Base-by-base conservation (phyloP, 768 basidiomycete genomes). In the Thelephora ganbajun region DNA sequence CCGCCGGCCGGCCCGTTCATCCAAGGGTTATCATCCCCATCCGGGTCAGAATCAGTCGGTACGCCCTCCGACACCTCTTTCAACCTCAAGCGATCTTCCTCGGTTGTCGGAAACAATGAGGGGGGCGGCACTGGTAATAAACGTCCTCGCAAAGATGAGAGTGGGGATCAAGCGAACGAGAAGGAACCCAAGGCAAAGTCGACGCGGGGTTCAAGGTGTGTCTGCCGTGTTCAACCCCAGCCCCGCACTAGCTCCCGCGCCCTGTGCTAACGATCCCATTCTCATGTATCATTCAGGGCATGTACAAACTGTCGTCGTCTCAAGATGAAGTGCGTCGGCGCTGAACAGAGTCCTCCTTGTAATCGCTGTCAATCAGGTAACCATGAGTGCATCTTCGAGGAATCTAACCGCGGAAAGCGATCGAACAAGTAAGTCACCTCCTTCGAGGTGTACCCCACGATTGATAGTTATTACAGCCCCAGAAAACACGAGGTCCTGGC, bases 371-470 rank as follows among this genome's bases (percentile, higher is more conserved):
- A 67, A 42, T 58, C 78, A 0, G 82, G 85, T 16, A 77, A 77
- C 54, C 85, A 93, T 57, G 89, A 94, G 55, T 99, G 96, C 59
- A 77, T 96, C 39, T 98, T 99, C 53, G 92, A 98, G 66, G 94
- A 97, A 61, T 90, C 86, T 1, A 93, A 97, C 61, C 76, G 96
- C 43, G 96, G 96, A 36, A 94, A 93, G 62, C 79, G 88, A 11
- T 78, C 84, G 18, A 75, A 83, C 47, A 89, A 87, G 87, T 88
- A 63, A 53, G 73, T 56, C 18, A 45, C 18, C 42, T 50, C 41
- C 46, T 36, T 39, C 47, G 19, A 23, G 45, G 26, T 44, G 37
- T 50, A 54, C 42, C 47, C 56, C 49, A 36, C 30, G 47, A 53
- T 57, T 51, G 57, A 56, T 61, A 57, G 51, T 59, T 51, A 59